Base-by-base conservation (phyloP, 2,329 filamentous ascomycete species). In the Colletotrichum acutatum region DNA sequence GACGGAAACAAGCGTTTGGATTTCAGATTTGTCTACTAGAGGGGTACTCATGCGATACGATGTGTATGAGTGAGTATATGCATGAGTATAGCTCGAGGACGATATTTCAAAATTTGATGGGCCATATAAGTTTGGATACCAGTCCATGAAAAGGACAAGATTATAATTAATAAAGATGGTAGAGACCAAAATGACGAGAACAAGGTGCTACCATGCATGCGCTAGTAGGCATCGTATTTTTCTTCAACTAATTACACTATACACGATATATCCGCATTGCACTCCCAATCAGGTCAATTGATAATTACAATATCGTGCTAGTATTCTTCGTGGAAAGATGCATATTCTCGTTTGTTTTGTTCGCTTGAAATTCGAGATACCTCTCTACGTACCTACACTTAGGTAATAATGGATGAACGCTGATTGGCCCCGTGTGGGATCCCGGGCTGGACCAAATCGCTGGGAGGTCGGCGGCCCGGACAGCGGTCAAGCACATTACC, bases 1-100 rank as follows among this genome's bases (percentile, higher is more conserved):
- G 77, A 84, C 66, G 84, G 85, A n/a, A 86, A 86, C 64, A 86
- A 84, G 78, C 83, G 83, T 82, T 78, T 74, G 49, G 70, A 74
- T 49, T 74, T 74, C 42, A 68, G 73, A 24, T 74, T 74, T 57
- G 73, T 72, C 14, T 70, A 73, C 16, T 74, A 58, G 26, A 22
- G 11, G 22, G 3, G 5, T 7, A n/a, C 1, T 8, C 7, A 49
- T 8, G 16, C 42, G 6, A n/a, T 8, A 19, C 1, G 19, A 6
- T 6, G 14, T 42, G 37, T 46, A 19, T 34, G 11, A 1, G 42
- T 34, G 11, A 1, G 42, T 49, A 4, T 9, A n/a, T n/a, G 37
- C 12, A 42, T 19, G 37, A 42, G 37, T 42, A 19, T 19, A 16
- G 12, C 37, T 42, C 14, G 16, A 42, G 37, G 1, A 19, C 32